Conservation (phyloP, 345 rosid genomes). For the Citrus inodora region DNA sequence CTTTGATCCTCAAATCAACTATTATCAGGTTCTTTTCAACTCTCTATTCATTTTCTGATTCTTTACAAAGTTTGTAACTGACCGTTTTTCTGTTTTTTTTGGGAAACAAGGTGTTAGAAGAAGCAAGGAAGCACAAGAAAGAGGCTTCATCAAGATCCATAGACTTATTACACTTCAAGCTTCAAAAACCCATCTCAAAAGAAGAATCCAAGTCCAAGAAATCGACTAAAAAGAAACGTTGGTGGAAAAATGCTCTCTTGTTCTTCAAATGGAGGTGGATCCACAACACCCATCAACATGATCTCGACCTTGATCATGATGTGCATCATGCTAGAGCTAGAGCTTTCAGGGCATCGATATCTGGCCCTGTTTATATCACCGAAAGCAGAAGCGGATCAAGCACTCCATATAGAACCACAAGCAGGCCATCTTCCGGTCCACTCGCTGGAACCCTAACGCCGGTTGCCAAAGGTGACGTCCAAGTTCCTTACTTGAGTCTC, state of each 20-base stretch:
- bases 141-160: slow-evolving; percentile 40
- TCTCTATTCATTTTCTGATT: too few species aligned
- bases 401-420: slow-evolving; percentile 52
- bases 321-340: slow-evolving; percentile 43
- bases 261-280: slow-evolving; percentile 64
- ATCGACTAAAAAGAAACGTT: slow-evolving; percentile 44
- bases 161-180: slow-evolving; percentile 71
- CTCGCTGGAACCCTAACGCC: slow-evolving; percentile 62
- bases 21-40: slow-evolving; percentile 54
- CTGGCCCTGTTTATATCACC: slow-evolving; percentile 69
- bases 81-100: not conserved
- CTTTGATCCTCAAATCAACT: slow-evolving; percentile 76
- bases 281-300: slow-evolving; percentile 1
- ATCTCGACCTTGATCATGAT: slow-evolving; percentile 25
- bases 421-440: slow-evolving; percentile 60
- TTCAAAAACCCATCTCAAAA: slow-evolving; percentile 78
- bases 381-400: slow-evolving; percentile 68
- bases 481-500: slow-evolving; percentile 65
- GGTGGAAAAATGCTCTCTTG: slow-evolving; percentile 81
- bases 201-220: slow-evolving; percentile 48
- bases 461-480: slow-evolving; percentile 39
- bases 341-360: slow-evolving; percentile 47
- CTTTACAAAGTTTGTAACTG: not conserved
- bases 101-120: slow-evolving; percentile 56
- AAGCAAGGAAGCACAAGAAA: slow-evolving; percentile 67